Conservation (phyloP, 352 stramenopile genomes). For the Aphanomyces invadans region DNA sequence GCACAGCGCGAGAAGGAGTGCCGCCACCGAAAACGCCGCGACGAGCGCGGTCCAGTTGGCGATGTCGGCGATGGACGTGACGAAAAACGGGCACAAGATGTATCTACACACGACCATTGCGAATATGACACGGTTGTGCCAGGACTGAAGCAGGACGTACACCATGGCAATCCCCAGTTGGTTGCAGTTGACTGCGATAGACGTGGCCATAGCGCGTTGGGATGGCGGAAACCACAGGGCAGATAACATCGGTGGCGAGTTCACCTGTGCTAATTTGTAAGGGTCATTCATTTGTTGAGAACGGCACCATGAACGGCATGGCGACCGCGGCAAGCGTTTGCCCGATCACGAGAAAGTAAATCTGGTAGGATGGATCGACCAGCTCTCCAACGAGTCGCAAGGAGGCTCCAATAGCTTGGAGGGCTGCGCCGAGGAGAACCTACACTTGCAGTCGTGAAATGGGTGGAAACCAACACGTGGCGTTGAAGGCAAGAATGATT, state of each 20-base stretch:
- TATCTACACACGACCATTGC: background rate
- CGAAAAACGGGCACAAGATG: conserved; percentile 14
- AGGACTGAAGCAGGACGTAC: too few species aligned
- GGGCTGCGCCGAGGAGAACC: conserved; percentile 43
- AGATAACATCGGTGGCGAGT: conserved; percentile 60
- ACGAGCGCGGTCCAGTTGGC: conserved; percentile 2
- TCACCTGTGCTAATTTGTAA: conserved; percentile 29
- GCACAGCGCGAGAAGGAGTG: background rate
- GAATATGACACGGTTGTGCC: too few species aligned
- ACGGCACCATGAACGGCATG: conserved; percentile 66
- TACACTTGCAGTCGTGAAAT: background rate
- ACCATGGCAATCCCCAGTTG: conserved; percentile 56
- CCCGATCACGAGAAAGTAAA: conserved; percentile 41
- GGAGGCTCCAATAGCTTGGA: conserved; percentile 43
- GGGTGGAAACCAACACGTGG: background rate
- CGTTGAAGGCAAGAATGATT: background rate
- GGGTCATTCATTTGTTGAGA: background rate
- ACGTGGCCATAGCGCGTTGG: conserved; percentile 55
- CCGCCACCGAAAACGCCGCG: background rate
- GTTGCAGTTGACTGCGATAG: conserved; percentile 67
- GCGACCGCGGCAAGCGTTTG: conserved; percentile 56
- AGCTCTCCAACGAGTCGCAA: conserved; percentile 33
- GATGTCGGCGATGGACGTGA: background rate
- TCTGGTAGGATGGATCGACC: background rate
- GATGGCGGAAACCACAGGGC: conserved; percentile 67